Conservation (phyloP, 2,329 filamentous ascomycete genomes). For the Pseudogymnoascus sp. region DNA sequence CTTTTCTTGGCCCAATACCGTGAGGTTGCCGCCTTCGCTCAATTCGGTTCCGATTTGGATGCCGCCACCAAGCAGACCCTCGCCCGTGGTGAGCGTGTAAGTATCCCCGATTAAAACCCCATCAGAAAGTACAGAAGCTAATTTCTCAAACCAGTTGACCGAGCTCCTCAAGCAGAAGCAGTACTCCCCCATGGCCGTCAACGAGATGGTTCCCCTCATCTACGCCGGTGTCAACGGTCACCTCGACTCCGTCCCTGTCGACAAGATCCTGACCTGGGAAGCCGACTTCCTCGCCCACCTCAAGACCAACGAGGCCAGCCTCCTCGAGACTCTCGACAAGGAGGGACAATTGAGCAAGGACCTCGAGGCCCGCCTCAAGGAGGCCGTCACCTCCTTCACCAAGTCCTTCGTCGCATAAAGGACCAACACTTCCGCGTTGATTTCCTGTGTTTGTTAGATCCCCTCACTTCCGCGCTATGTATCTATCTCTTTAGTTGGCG, state of each 20-base stretch:
- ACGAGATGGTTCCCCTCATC: constrained; percentile 99
- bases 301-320: constrained; percentile 78
- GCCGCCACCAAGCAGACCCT: constrained; percentile 98
- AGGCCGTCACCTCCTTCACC: constrained; percentile 72
- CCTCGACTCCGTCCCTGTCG: constrained; percentile 81
- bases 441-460: constrained; percentile 10
- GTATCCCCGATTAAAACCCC: constrained; percentile 30
- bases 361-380: constrained; percentile 72
- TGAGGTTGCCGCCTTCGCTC: constrained; percentile 98
- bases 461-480: constrained; percentile 9
- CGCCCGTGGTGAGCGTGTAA: constrained; percentile 92
- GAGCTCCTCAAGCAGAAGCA: constrained; percentile 99
- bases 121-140: constrained; percentile 12
- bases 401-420: constrained; percentile 67
- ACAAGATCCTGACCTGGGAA: constrained; percentile 91
- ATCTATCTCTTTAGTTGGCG: constrained; percentile 9
- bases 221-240: constrained; percentile 98
- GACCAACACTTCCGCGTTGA: constrained; percentile 11
- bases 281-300: constrained; percentile 87
- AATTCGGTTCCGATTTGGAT: constrained; percentile 99
- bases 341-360: constrained; percentile 96
- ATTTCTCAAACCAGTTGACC: constrained; percentile 51
- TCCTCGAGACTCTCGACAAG: constrained; percentile 83
- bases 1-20: constrained; percentile 99
- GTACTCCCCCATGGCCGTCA: constrained; percentile 96